Evolutionary conservation across 2,329 filamentous ascomycete species (phyloP).

Genomic region (Xylariaceae sp.): DNA sequence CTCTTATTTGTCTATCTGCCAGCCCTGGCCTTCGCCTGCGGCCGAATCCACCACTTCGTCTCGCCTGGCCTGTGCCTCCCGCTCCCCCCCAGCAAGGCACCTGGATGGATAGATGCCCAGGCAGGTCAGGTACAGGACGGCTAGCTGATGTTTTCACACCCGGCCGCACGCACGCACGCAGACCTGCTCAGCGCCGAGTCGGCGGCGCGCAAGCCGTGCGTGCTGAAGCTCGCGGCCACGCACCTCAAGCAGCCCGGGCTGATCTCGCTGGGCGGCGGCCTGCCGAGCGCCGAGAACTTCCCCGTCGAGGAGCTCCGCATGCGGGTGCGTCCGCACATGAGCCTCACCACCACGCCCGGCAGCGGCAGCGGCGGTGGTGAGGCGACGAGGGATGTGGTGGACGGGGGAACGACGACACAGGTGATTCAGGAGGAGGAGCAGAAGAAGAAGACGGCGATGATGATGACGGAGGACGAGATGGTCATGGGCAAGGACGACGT

Average conservation of each 20-base stretch:
- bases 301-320: conserved; percentile 75
- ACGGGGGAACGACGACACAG: too few species aligned
- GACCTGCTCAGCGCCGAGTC: conserved; percentile 57
- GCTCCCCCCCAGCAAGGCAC: too few species aligned
- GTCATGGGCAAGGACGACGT: conserved; percentile 80
- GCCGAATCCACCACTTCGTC: too few species aligned
- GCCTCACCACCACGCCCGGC: conserved; percentile 42
- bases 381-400: background rate
- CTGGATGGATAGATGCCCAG: too few species aligned
- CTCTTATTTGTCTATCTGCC: too few species aligned
- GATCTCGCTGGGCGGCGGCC: conserved; percentile 85
- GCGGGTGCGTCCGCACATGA: conserved; percentile 61
- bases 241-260: conserved; percentile 74
- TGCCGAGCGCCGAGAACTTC: conserved; percentile 86
- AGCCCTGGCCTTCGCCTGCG: too few species aligned
- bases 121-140: too few species aligned
- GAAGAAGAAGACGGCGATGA: too few species aligned
- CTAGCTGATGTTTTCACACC: too few species aligned
- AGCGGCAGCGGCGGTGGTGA: conserved; percentile 45
- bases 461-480: conserved; percentile 42
- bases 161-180: too few species aligned
- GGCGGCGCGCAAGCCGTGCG: conserved; percentile 52
- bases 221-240: conserved; percentile 75
- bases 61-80: too few species aligned
- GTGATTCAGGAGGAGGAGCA: too few species aligned